phyloP scores from a whole-genome alignment of 768 basidiomycete genomes.

The Pisolithus sp. region DNA sequence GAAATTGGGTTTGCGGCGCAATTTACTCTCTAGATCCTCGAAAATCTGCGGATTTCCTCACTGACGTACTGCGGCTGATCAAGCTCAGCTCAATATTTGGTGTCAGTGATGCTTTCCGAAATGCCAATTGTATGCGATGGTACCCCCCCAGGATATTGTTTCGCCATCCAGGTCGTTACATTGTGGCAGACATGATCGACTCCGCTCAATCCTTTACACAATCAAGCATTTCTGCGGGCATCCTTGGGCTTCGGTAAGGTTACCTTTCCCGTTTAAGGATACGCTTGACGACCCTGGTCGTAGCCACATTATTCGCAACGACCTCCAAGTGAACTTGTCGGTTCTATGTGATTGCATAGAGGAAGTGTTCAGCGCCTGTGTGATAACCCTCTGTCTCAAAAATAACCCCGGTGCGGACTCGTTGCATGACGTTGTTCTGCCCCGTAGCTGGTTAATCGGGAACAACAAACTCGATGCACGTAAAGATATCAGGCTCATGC shows the following conservation, averaged over 20 bases:
- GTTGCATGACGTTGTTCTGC: conserved; percentile 46
- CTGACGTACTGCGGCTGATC: conserved; percentile 31
- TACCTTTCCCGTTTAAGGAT: conserved; percentile 1
- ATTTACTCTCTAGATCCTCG: conserved; percentile 27
- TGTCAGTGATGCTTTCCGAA: conserved; percentile 23
- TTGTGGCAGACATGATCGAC: conserved; percentile 29
- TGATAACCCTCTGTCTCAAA: conserved; percentile 29
- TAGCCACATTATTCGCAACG: conserved; percentile 40
- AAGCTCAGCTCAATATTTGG: conserved; percentile 37
- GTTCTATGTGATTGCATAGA: conserved; percentile 51
- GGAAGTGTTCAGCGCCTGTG: conserved; percentile 34
- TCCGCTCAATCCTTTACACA: conserved; percentile 22
- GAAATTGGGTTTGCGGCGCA: conserved; percentile 40
- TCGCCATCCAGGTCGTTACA: conserved; percentile 13
- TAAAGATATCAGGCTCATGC: conserved; percentile 6
- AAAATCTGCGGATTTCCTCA: conserved; percentile 29
- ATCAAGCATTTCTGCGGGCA: conserved; percentile 29
- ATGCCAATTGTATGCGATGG: conserved; percentile 28
- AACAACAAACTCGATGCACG: conserved; percentile 10
- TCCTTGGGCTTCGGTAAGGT: conserved; percentile 36
- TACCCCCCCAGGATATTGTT: conserved; percentile 1
- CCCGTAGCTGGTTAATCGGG: conserved; percentile 44
- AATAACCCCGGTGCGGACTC: neutral
- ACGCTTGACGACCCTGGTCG: neutral
- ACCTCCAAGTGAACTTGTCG: conserved; percentile 37